phyloP scores from a whole-genome alignment of 2,329 filamentous ascomycete genomes.

The Escovopsis sp. region DNA sequence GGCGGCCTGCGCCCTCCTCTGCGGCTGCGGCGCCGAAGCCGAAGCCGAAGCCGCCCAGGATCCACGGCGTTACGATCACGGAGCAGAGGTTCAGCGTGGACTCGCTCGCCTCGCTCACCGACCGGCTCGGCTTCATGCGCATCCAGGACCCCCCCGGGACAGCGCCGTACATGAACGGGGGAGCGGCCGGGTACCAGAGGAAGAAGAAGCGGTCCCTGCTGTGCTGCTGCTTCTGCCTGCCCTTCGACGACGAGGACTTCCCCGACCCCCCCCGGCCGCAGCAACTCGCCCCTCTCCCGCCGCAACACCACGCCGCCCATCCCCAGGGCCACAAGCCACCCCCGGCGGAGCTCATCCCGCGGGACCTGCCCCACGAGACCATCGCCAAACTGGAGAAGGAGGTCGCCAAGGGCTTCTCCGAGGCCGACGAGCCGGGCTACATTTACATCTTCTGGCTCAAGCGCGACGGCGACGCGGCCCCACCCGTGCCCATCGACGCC shows the following conservation, averaged over 20 bases:
- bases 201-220: slow-evolving; percentile 15
- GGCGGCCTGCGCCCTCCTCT: slow-evolving; percentile 15
- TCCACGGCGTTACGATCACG: slow-evolving; percentile 32
- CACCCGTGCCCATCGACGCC: slow-evolving; percentile 41
- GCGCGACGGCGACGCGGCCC: slow-evolving; percentile 33
- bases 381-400: slow-evolving; percentile 61
- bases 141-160: too few relatives aligned
- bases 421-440: slow-evolving; percentile 71
- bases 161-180: too few relatives aligned
- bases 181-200: not conserved
- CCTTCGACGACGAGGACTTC: slow-evolving; percentile 23
- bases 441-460: slow-evolving; percentile 99
- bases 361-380: slow-evolving; percentile 48
- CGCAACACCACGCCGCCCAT: slow-evolving; percentile 12
- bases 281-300: slow-evolving; percentile 17
- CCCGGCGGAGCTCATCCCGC: slow-evolving; percentile 44
- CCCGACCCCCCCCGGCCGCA: slow-evolving; percentile 10
- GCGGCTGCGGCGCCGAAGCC: slow-evolving; percentile 26
- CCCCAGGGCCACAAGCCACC: slow-evolving; percentile 14
- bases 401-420: slow-evolving; percentile 49
- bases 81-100: slow-evolving; percentile 67
- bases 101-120: slow-evolving; percentile 43
- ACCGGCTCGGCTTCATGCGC: too few relatives aligned
- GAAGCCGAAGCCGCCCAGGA: slow-evolving; percentile 22
- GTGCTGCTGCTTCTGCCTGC: slow-evolving; percentile 40